These are phyloP conservation scores for Calonectria henricotiae DNA, from an alignment of 2,329 filamentous ascomycete species.

Conservation along the genomic window DNA sequence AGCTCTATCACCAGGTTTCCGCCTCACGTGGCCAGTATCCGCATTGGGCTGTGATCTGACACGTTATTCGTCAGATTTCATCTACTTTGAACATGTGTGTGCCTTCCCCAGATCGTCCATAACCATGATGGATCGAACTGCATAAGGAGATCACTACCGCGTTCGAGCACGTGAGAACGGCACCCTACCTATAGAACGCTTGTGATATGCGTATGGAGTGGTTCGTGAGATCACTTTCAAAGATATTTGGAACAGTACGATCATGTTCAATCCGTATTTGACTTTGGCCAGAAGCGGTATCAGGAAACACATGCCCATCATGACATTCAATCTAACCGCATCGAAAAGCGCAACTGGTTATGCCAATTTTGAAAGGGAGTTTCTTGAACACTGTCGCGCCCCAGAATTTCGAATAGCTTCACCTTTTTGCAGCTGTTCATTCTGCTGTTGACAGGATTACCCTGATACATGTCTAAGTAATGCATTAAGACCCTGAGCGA, in stretches of 20 bases:
- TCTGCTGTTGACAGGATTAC: not conserved
- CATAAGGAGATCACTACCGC: not conserved
- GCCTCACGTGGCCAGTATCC: slow-evolving; percentile 3
- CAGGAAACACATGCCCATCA: not conserved
- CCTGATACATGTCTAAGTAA: not conserved
- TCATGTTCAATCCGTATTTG: no score
- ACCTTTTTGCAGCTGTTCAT: not conserved
- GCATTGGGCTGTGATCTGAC: not conserved
- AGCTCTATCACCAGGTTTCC: not conserved
- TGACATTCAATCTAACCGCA: no score
- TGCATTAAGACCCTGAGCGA: not conserved
- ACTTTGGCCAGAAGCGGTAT: not conserved
- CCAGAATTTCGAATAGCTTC: not conserved
- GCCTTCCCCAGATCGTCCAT: slow-evolving; percentile 17
- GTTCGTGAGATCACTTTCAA: not conserved
- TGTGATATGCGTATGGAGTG: not conserved
- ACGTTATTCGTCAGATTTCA: slow-evolving; percentile 11
- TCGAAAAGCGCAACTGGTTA: no score
- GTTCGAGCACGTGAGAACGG: not conserved
- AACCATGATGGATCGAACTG: slow-evolving; percentile 20
- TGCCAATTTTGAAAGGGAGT: not conserved
- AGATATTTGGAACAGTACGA: not conserved
- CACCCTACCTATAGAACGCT: not conserved
- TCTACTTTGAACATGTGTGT: not conserved
- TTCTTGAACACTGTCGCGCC: not conserved